Evolutionary conservation across 306 rosid species (phyloP).

Genomic region (Quercus alba): DNA sequence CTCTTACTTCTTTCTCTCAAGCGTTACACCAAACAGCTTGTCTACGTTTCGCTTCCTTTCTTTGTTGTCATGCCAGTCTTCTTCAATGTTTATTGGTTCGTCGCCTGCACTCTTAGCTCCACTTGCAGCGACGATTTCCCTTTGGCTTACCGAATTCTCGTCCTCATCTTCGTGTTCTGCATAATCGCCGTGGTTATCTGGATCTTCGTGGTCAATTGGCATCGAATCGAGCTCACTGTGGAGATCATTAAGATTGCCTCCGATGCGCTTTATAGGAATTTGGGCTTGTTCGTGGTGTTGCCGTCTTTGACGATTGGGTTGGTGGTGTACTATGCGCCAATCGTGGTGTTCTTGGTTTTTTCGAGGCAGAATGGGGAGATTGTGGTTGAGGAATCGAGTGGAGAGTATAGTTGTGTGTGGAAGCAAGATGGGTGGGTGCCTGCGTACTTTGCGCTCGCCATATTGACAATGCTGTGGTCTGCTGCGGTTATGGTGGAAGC

Average conservation of each 20-base stretch:
- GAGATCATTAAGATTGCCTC: slow-evolving; percentile 77
- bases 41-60: slow-evolving; percentile 68
- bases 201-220: slow-evolving; percentile 80
- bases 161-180: slow-evolving; percentile 55
- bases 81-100: slow-evolving; percentile 85
- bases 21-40: slow-evolving; percentile 75
- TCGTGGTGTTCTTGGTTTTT: slow-evolving; percentile 74
- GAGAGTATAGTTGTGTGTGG: slow-evolving; percentile 70
- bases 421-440: slow-evolving; percentile 90
- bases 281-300: slow-evolving; percentile 62
- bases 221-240: slow-evolving; percentile 79
- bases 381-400: slow-evolving; percentile 27
- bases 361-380: slow-evolving; percentile 72
- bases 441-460: slow-evolving; percentile 78
- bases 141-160: slow-evolving; percentile 54
- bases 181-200: slow-evolving; percentile 65
- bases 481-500: slow-evolving; percentile 67
- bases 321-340: slow-evolving; percentile 59
- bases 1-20: slow-evolving; percentile 59
- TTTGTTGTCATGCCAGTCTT: slow-evolving; percentile 66
- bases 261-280: slow-evolving; percentile 58
- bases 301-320: slow-evolving; percentile 62
- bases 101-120: slow-evolving; percentile 67
- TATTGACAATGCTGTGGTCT: slow-evolving; percentile 91
- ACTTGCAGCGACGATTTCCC: slow-evolving; percentile 64